Base-by-base conservation (phyloP, 225 moss, liverwort and hornwort genomes). In the Physcomitrium patens region DNA sequence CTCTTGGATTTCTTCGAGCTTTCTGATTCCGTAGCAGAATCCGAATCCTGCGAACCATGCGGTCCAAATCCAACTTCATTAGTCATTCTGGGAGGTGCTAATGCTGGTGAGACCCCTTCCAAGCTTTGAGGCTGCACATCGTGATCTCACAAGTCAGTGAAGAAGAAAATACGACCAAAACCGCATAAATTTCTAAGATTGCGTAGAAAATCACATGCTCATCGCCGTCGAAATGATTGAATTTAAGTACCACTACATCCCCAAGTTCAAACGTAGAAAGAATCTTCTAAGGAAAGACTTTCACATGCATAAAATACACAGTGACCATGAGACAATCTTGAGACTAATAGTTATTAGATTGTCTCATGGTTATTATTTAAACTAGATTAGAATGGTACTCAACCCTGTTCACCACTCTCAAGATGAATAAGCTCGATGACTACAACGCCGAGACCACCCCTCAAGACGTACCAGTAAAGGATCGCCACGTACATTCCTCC, bases 401-500 rank as follows among this genome's bases (percentile, higher is more conserved):
- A 37, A 37, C 31, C 31, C 31, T 37, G 31, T 37, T 37, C 31
- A 4, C 31, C 31, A 37, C 31, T 37, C 4, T 37, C 31, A 2
- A 7, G 31, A 7, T 37, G 31, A 1, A 37, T 37, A 7, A 37
- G 31, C 31, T 37, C 31, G 2, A 37, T 37, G 31, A 37, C 31
- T 3, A 37, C 31, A 37, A 7, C 31, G 31, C 31, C 4, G 5
- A 37, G 5, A 37, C 31, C 31, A 37, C 31, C 31, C 31, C 31
- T 37, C n/a, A n/a, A n/a, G n/a, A n/a, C n/a, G 9, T 66, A 82
- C 82, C 78, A 65, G 82, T 57, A 82, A 67, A 41, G 82, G 82
- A 37, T 78, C 68, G 78, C 82, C 82, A 3, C 17, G 64, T 52
- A 20, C 60, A 41, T 82, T 71, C 48, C 75, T 78, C 53, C 82